Evolutionary conservation across 768 basidiomycete species (phyloP).

Genomic region (Boletus pseudo-olivaceus): DNA sequence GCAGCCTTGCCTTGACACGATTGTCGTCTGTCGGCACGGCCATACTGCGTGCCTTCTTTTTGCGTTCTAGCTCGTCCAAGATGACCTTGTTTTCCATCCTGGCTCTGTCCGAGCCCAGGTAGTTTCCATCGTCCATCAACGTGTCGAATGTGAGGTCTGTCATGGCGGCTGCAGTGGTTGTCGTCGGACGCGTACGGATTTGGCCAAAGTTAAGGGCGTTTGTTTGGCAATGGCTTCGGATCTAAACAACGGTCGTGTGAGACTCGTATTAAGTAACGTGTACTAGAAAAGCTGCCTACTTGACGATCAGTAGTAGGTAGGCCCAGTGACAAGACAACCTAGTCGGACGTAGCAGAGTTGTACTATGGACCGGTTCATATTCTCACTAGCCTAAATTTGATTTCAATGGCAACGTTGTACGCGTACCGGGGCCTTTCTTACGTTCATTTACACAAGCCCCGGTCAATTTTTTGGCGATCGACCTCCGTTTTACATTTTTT

Average conservation of each 20-base stretch:
- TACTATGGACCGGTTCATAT: neutral
- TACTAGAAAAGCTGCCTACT: neutral
- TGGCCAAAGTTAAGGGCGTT: conserved; percentile 17
- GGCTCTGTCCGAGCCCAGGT: conserved; percentile 69
- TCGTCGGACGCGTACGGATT: conserved; percentile 12
- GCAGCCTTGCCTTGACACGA: conserved; percentile 81
- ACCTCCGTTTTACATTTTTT: conserved; percentile 1
- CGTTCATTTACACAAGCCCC: conserved; percentile 18
- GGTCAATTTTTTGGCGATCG: conserved; percentile 13
- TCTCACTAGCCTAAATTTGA: neutral
- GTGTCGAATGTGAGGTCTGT: conserved; percentile 73
- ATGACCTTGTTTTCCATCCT: conserved; percentile 81
- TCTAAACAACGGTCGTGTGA: conserved; percentile 27
- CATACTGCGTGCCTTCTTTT: conserved; percentile 89
- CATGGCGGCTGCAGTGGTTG: conserved; percentile 39
- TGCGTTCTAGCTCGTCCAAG: conserved; percentile 93
- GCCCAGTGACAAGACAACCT: too few species aligned
- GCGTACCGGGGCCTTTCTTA: conserved; percentile 20
- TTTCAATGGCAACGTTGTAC: neutral
- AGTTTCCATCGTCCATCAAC: conserved; percentile 75
- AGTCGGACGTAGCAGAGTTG: neutral
- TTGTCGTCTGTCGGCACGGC: conserved; percentile 98
- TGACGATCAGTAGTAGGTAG: neutral
- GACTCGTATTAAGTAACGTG: neutral
- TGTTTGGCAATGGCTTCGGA: conserved; percentile 34